These are phyloP conservation scores for Amphibolis antarctica DNA, from an alignment of 106 monocot genomes.

Conservation along the genomic window DNA sequence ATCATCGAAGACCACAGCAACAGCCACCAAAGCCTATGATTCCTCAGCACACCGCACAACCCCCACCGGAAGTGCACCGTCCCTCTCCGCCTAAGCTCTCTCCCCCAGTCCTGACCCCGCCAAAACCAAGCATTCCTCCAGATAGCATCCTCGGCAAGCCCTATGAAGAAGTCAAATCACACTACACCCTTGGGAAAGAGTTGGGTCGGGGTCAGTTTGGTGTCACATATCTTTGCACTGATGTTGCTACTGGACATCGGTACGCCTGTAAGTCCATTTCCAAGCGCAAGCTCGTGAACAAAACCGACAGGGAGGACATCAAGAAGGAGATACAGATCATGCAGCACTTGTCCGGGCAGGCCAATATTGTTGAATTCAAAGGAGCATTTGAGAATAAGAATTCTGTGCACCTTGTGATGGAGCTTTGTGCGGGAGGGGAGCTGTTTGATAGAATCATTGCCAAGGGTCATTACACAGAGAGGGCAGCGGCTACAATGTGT, in stretches of 20 bases:
- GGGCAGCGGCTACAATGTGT: too few species aligned
- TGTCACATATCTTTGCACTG: conserved; percentile 11
- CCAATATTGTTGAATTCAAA: conserved; percentile 13
- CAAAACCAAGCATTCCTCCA: not conserved
- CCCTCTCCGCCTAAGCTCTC: not conserved
- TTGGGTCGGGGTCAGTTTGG: conserved; percentile 13
- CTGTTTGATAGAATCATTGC: too few species aligned
- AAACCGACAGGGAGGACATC: conserved; percentile 8
- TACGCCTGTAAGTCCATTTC: conserved; percentile 5
- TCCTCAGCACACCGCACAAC: not conserved
- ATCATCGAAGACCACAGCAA: too few species aligned
- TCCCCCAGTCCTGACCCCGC: not conserved
- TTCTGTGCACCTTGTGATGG: conserved; percentile 10
- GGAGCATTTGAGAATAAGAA: conserved; percentile 4
- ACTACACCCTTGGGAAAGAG: conserved; percentile 7
- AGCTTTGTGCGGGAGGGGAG: conserved; percentile 4
- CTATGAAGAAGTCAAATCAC: conserved; percentile 1
- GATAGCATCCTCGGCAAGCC: conserved; percentile 9
- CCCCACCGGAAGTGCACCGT: not conserved
- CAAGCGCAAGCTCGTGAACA: conserved; percentile 1
- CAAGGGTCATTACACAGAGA: too few species aligned
- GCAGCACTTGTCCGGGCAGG: conserved; percentile 13
- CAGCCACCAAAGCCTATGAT: too few species aligned
- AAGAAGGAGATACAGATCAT: conserved; percentile 14
- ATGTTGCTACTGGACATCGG: not conserved